Base-by-base conservation (phyloP, 1,284 basidiomycete species). In the Athelia psychrophila region DNA sequence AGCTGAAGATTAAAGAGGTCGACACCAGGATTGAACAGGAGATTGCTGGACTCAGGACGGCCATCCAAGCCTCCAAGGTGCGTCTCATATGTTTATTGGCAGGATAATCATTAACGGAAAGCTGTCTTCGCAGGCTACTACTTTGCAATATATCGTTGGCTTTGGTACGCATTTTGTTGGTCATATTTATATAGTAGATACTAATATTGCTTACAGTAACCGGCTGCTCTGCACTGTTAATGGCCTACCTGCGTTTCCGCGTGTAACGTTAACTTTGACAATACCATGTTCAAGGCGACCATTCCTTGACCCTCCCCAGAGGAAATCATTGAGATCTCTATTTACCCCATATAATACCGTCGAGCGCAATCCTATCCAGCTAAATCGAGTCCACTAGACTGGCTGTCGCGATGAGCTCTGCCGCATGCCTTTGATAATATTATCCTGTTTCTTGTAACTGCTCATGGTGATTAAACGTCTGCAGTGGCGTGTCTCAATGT, bases 21-120 rank as follows among this genome's bases (percentile, higher is more conserved):
- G 96, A 99, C 63, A 98, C 96, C 2, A 76, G 94, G 61, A 98
- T 99, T 62, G 96, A 99, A 72, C 91, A 92, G 64, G 96, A 98
- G 73, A 98, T 98, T 64, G 93, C 95, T 2, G 85, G 86, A 4
- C 69, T 98, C 49, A 76, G 93, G 47, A 97, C 96, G 1, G 81
- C 89, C 47, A 97, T 98, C 50, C 94, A 98, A 67, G 88, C 91
- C 22, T 91, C 92, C 51, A 98, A 98, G 80, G 93, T 81, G 54
- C 47, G 73, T 56, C 48, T 20, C 45, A 55, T 59, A 19, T 49
- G 40, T 57, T 12, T n/a, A 23, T 42, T 6, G 24, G 16, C 15
- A 38, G 16, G 48, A 38, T 38, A 22, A 27, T 24, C 35, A 30
- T n/a, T n/a, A 40, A 54, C 36, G 46, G 5, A 30, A 50, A 44